Evolutionary conservation across 2,329 filamentous ascomycete species (phyloP), one percentile per base, ranked within the genome.

Genomic region (Fusarium nygamai): DNA sequence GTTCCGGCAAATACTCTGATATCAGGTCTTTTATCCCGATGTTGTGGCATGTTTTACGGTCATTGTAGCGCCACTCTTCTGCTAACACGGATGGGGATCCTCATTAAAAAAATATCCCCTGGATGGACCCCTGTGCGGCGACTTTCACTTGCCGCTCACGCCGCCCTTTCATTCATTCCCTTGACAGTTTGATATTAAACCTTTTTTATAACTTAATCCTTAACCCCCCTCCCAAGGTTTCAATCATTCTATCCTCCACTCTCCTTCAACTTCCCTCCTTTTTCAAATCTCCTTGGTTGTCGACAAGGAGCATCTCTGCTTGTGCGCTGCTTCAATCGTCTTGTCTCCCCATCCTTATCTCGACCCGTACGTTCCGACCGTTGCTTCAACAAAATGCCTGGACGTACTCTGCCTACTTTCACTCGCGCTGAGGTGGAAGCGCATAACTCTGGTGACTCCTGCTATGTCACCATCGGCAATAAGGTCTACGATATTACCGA

Each of bases 401-500:
- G 91, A 79, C 90, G 90, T 81, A 95, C 91, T 56, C 90, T 98
- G 57, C 96, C 96, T 65, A 96, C 92, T 34, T 92, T 98, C 80
- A 92, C 94, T 57, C 88, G 88, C 77, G 90, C 92, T 76, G 94
- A 99, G 82, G 91, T 99, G 80, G 91, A 92, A 82, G 86, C 91
- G 77, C 95, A 97, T 84, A 96, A 93, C 82, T 92, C 90, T 53
- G 85, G 86, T 57, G 90, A 94, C 80, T 97, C 94, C 56, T 98
- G 96, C 87, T 99, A 95, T 87, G 95, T 99, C 77, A 96, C 94
- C 7, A 88, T 98, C 62, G 95, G 94, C 72, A 89, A 89, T 67
- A 97, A 96, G 78, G 96, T 99, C 77, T 99, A 95, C 88, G 96
- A 99, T 86, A 89, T 99, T 73, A 98, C 96, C 67, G 91, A 94